Percentiles rank a stretch among this genome's conserved stretches.
Evolutionary conservation across 208 protist genomes (phyloP).

Genomic region (Leishmania major): DNA sequence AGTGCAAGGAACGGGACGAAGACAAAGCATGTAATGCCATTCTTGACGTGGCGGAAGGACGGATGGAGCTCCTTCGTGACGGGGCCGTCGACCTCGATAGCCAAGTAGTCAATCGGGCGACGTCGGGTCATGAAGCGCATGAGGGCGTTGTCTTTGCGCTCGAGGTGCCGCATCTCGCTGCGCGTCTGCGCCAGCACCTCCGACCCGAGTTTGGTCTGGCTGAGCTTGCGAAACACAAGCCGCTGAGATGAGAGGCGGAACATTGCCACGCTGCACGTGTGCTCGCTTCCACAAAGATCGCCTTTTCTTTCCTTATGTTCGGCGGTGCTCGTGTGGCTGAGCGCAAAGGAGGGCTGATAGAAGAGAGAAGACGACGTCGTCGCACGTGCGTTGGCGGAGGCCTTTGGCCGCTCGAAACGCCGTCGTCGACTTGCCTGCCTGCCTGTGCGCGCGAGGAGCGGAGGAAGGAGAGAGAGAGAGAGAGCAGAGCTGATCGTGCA

Average conservation of each 20-base stretch:
- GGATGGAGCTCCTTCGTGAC: conserved; percentile 67
- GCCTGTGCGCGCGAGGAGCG: neutral
- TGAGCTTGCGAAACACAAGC: conserved; percentile 56
- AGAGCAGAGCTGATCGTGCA: neutral
- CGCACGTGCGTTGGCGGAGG: neutral
- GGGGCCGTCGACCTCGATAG: conserved; percentile 74
- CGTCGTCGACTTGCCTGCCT: neutral
- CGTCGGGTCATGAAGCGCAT: conserved; percentile 69
- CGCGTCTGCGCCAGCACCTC: conserved; percentile 79
- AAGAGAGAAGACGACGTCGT: neutral
- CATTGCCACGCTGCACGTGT: conserved; percentile 25
- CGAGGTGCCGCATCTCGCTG: conserved; percentile 71
- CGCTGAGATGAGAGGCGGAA: conserved; percentile 39
- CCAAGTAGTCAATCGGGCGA: conserved; percentile 78
- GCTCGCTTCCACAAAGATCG: neutral
- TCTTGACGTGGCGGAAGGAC: conserved; percentile 72
- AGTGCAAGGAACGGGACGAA: conserved; percentile 50
- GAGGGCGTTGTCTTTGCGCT: conserved; percentile 49
- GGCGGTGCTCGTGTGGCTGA: neutral
- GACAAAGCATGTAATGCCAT: conserved; percentile 51
- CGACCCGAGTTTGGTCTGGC: conserved; percentile 73
- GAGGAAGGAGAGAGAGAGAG: conserved; percentile 5
- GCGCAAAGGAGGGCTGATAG: too few species aligned
- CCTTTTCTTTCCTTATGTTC: neutral
- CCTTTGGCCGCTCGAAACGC: neutral